Evolutionary conservation across 164 flowering plant genomes (phyloP).

Genomic region (Piper betle): DNA sequence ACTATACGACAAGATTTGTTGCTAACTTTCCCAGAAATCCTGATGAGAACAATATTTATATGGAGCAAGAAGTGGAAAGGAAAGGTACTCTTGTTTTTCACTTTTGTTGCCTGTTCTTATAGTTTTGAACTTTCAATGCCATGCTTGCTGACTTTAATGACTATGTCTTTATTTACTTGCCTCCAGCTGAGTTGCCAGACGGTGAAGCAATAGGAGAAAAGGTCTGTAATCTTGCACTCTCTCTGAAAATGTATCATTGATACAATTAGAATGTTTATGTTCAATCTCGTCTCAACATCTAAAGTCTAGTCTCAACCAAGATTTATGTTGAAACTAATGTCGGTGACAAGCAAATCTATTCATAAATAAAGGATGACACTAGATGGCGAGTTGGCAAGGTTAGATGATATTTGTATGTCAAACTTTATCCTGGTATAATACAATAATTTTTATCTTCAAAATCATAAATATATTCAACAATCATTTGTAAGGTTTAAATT

Average conservation of each 20-base stretch:
- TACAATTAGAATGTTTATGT: too few species aligned
- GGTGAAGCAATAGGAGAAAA: constrained; percentile 63
- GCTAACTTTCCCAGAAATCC: constrained; percentile 23
- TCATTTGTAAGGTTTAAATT: too few species aligned
- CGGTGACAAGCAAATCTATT: too few species aligned
- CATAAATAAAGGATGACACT: too few species aligned
- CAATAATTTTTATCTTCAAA: too few species aligned
- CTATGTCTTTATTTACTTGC: constrained; percentile 6
- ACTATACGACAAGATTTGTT: constrained; percentile 74
- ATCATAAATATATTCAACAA: too few species aligned
- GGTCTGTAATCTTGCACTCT: constrained; percentile 31
- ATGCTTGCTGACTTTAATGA: neutral
- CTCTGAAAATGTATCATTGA: neutral
- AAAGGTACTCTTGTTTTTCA: constrained; percentile 29
- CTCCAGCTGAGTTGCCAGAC: constrained; percentile 49
- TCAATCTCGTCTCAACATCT: too few species aligned
- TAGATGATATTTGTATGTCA: too few species aligned
- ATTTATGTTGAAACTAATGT: too few species aligned
- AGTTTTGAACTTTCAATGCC: neutral
- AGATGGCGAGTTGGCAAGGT: too few species aligned
- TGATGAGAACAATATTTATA: constrained; percentile 34
- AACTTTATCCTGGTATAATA: too few species aligned
- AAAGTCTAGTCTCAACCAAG: too few species aligned
- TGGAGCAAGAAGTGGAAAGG: constrained; percentile 49
- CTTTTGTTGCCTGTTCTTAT: neutral